Conservation (phyloP, 1,284 basidiomycete species). For the Hemileia vastatrix region DNA sequence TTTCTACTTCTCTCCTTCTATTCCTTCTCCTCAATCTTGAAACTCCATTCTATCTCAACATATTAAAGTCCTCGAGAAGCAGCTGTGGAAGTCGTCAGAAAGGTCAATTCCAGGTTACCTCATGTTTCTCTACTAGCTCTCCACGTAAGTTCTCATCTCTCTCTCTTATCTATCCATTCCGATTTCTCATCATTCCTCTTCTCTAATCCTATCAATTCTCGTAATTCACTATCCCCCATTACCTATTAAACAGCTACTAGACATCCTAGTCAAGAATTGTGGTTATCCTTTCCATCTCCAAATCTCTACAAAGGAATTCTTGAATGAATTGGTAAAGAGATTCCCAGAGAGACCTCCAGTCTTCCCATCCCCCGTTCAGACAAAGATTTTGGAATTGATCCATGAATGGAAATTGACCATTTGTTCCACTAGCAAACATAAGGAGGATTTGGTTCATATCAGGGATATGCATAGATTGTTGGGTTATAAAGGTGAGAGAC, state of each 20-base stretch:
- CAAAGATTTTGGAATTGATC: slow-evolving; percentile 82
- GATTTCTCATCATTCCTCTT: background rate
- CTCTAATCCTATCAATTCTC: background rate
- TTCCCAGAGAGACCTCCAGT: slow-evolving; percentile 96
- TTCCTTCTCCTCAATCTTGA: background rate
- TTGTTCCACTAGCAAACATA: slow-evolving; percentile 78
- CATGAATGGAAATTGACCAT: slow-evolving; percentile 91
- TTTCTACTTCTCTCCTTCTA: background rate
- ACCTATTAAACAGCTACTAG: slow-evolving; percentile 54
- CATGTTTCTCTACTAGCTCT: slow-evolving; percentile 71
- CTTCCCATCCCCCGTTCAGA: slow-evolving; percentile 88
- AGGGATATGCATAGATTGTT: slow-evolving; percentile 92
- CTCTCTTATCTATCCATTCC: background rate
- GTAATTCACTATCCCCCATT: slow-evolving; percentile 15
- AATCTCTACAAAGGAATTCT: slow-evolving; percentile 91
- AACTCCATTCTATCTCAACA: background rate
- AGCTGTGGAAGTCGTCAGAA: slow-evolving; percentile 66
- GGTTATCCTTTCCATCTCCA: slow-evolving; percentile 96
- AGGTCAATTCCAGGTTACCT: slow-evolving; percentile 78
- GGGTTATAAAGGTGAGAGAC: slow-evolving; percentile 70
- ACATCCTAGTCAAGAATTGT: slow-evolving; percentile 86
- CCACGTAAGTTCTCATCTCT: slow-evolving; percentile 31
- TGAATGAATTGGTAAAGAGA: slow-evolving; percentile 92
- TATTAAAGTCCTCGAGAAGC: slow-evolving; percentile 82
- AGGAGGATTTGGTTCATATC: slow-evolving; percentile 92